Base-by-base conservation (phyloP, 306 rosid species). In the Lotus japonicus region DNA sequence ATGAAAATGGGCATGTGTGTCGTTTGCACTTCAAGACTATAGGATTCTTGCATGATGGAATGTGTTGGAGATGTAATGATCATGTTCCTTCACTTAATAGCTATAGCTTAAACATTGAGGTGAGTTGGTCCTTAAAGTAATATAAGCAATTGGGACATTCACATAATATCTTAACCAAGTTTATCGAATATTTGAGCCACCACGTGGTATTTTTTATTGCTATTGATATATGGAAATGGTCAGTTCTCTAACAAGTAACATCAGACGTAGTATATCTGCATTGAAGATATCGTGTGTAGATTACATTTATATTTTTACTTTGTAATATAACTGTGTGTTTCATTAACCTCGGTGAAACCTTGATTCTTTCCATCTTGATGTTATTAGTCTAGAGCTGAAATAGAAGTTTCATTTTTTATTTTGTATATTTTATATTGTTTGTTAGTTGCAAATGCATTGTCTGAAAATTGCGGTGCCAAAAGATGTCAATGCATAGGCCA, bases 241-340 rank as follows among this genome's bases (percentile, higher is more conserved):
- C 23, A 0, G 60, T 76, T 9, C 44, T 46, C n/a, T n/a, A n/a
- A n/a, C n/a, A n/a, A n/a, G n/a, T 38, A 55, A 70, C 4, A 7
- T 50, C 16, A 64, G 42, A 64, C 38, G 7, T 16, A 69, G 35
- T 63, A 52, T 64, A 26, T 57, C 11, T 28, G 58, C 48, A n/a
- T 31, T 38, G 35, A 31, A 26, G 57, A 39, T 17, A 56, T 17
- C 7, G 23, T 1, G 42, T 55, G 23, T 42, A 46, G 46, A 46
- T 9, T 54, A 11, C 53, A 18, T 49, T 46, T 58, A 18, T 12
- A 35, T 23, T 36, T 52, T 64, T 58, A 42, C 45, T 63, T 10
- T 70, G 33, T 56, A 11, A 52, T 63, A 60, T 51, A 53, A 45
- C 52, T 45, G 23, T 46, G 68, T 77, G 45, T 77, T 77, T 70